Base-by-base conservation (phyloP, 768 basidiomycete genomes). In the Pilatotrama ljubarskyi region DNA sequence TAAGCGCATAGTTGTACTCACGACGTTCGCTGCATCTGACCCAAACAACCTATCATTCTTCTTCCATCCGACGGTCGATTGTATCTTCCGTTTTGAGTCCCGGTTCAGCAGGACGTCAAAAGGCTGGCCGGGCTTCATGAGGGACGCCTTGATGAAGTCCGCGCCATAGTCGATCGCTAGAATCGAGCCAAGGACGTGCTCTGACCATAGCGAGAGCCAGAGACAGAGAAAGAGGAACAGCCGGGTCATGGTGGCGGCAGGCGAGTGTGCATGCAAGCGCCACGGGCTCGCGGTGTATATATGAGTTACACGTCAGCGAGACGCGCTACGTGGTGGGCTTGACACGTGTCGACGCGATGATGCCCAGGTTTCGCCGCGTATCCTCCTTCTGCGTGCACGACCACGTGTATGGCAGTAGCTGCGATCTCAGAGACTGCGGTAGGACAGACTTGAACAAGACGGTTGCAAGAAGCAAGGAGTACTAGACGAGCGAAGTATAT, bases 151-250 rank as follows among this genome's bases (percentile, higher is more conserved):
- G 70, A 95, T 98, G 83, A 88, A 95, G 76, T 98, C 97, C 17
- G 92, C 84, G 71, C 97, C 97, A 83, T 97, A 98, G 85, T 99
- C 97, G 69, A 99, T 92, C 18, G 95, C 95, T 48, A 99, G 84
- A 13, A 98, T 83, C 2, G 95, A 85, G 20, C 88, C 90, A 41
- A 83, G 68, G 18, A 62, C 68, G 48, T 44, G 54, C 58, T 65
- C 61, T 20, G 55, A 64, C 69, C 48, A 66, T 44, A 49, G 51
- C 42, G 50, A 61, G 24, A 62, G 66, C 65, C 59, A 69, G 47
- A 62, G 66, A 62, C 55, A 70, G 20, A 63, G 52, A 48, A 54
- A 67, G n/a, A 62, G 55, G 50, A 62, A 63, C 15, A 66, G 43
- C 50, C 61, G 66, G 51, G 40, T 62, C 66, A 68, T 68, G 55